Base-by-base conservation (phyloP, 352 stramenopile genomes). In the Pythium phragmitis region DNA sequence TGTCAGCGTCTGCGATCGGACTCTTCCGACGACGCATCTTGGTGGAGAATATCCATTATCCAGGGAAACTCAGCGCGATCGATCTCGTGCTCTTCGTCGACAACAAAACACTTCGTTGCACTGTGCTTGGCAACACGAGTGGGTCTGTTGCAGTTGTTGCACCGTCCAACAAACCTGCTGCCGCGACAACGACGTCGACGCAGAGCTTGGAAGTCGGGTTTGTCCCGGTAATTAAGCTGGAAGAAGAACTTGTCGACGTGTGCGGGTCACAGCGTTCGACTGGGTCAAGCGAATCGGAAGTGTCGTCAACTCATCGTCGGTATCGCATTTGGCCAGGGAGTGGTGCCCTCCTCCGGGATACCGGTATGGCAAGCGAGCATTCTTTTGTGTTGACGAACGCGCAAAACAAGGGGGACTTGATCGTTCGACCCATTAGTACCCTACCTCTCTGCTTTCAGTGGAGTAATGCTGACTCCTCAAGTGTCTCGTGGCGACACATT, bases 71-170 rank as follows among this genome's bases (percentile, higher is more conserved):
- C 50, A 93, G 68, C 55, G 80, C 75, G 7, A 75, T 96, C 12
- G 85, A 96, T 43, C 69, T 96, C 4, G 70, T 85, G 17, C 74
- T 96, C 2, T 95, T 96, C 58, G 85, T 96, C 5, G 83, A 96
- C 72, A 90, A 76, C 63, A 80, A 81, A 21, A 72, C 72, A 8
- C 58, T 96, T 41, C 63, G 62, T 17, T 89, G 78, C 56, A 58
- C 80, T 46, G 48, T 86, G 21, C 45, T 67, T 4, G 30, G 19
- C 13, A 46, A 46, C 14, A 19, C 2, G 39, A 46, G 39, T 19
- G 39, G 13, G 7, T 34, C 26, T 14, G 26, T n/a, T 37, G 23
- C 7, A 33, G 48, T n/a, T 37, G 26, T 1, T 42, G 26, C 5
- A 4, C 14, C 28, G 8, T 21, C 30, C 2, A 23, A 28, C 23